A percentile compares a stretch with the other conserved stretches of the same genome.
phyloP scores from a whole-genome alignment of 148 eudicot species.

The Heliamphora exappendiculata region DNA sequence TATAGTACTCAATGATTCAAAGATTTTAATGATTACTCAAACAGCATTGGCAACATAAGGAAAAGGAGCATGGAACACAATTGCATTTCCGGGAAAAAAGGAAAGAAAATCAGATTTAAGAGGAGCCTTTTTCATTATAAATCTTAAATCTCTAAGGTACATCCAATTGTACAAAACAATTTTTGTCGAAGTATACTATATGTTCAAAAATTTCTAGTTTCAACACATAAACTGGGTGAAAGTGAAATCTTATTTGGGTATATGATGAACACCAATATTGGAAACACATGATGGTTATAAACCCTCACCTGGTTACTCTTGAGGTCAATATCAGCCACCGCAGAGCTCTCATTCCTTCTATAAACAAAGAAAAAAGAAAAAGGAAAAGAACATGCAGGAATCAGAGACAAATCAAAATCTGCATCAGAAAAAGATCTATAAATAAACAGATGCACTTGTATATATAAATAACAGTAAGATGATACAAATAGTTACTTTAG shows the following conservation, averaged over 20 bases:
- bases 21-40: no score
- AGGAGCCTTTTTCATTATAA: no score
- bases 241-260: neutral
- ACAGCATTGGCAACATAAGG: no score
- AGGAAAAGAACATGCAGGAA: neutral
- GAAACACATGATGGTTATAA: neutral
- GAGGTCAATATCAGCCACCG: constrained; percentile 36
- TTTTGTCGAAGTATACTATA: neutral
- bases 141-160: no score
- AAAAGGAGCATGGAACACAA: no score
- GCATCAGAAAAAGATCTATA: neutral
- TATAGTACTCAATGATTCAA: no score
- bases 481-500: neutral
- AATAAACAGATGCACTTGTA: neutral
- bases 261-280: neutral
- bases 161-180: neutral
- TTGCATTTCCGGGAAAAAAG: no score
- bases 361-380: neutral
- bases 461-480: neutral
- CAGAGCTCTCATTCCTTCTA: constrained; percentile 47
- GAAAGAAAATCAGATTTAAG: no score
- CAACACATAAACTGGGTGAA: neutral
- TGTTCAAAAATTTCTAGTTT: neutral
- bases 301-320: constrained; percentile 54
- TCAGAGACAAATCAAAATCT: neutral